A percentile compares a stretch with the other conserved stretches of the same genome.
Evolutionary conservation across 495 filamentous ascomycete species (phyloP).

Genomic region (Rostrohypoxylon terebratum): DNA sequence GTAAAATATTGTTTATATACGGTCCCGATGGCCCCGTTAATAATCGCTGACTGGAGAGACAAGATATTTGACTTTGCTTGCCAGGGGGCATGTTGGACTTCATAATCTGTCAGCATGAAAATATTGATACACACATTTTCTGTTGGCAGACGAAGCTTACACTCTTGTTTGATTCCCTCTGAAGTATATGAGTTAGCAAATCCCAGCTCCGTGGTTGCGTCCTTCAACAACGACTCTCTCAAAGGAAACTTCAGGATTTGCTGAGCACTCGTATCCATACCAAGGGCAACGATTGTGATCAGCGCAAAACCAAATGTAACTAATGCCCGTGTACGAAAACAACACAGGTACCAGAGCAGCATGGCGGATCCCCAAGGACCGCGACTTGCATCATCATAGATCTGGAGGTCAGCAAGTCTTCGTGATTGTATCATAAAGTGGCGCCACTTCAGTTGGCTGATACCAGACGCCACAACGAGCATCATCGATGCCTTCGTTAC

Average conservation of each 20-base stretch:
- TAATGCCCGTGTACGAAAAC: slow-evolving; percentile 11
- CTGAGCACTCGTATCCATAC: slow-evolving; percentile 40
- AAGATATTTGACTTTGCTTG: slow-evolving; percentile 15
- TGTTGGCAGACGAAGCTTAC: background rate
- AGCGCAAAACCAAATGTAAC: slow-evolving; percentile 23
- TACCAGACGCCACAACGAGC: slow-evolving; percentile 51
- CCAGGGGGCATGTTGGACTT: background rate
- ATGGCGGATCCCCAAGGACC: slow-evolving; percentile 42
- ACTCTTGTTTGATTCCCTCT: background rate
- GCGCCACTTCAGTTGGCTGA: slow-evolving; percentile 63
- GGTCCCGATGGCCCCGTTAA: slow-evolving; percentile 19
- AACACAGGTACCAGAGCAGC: slow-evolving; percentile 16
- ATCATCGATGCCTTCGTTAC: slow-evolving; percentile 55
- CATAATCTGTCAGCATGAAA: background rate
- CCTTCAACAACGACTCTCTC: slow-evolving; percentile 14
- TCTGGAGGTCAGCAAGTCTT: slow-evolving; percentile 55
- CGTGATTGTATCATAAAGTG: slow-evolving; percentile 55
- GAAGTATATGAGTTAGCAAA: background rate
- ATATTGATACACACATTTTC: too few relatives aligned
- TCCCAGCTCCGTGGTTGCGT: slow-evolving; percentile 10
- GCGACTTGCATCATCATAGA: slow-evolving; percentile 57
- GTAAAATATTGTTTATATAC: slow-evolving; percentile 24
- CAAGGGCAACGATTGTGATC: slow-evolving; percentile 39
- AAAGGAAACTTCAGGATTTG: slow-evolving; percentile 32
- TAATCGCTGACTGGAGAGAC: slow-evolving; percentile 6